A percentile compares a stretch with the other conserved stretches of the same genome.
These are phyloP conservation scores for Trichoderma polysporum DNA, from an alignment of 2,329 filamentous ascomycete genomes.

Conservation along the genomic window DNA sequence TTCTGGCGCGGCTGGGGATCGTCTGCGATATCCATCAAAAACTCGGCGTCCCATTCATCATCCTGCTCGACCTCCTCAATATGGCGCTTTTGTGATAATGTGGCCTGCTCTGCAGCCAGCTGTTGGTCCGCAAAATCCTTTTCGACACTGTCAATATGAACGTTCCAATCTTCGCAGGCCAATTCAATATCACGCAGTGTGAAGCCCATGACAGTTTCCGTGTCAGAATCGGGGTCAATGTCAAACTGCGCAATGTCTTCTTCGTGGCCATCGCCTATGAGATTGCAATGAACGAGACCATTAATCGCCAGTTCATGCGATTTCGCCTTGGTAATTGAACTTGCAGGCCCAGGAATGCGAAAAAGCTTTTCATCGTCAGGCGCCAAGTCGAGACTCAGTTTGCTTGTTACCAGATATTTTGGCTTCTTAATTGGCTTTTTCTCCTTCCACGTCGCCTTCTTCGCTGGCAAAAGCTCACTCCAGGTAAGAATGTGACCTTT, in stretches of 20 bases:
- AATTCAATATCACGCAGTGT: slow-evolving; percentile 79
- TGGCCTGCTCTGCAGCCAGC: slow-evolving; percentile 35
- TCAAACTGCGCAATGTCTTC: slow-evolving; percentile 44
- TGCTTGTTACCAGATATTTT: slow-evolving; percentile 80
- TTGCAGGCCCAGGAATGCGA: slow-evolving; percentile 64
- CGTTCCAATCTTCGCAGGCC: slow-evolving; percentile 83
- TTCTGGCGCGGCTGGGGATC: slow-evolving; percentile 54
- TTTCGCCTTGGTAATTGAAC: slow-evolving; percentile 54
- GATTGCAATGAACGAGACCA: slow-evolving; percentile 46
- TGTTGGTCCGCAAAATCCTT: slow-evolving; percentile 36
- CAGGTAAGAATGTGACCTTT: slow-evolving; percentile 74
- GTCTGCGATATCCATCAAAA: slow-evolving; percentile 50
- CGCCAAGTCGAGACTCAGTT: slow-evolving; percentile 82
- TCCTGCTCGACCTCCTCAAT: slow-evolving; percentile 45
- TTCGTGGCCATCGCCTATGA: slow-evolving; percentile 40
- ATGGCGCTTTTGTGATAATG: slow-evolving; percentile 34
- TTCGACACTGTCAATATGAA: slow-evolving; percentile 55
- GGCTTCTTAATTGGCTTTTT: slow-evolving; percentile 78
- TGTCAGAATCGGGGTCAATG: slow-evolving; percentile 52
- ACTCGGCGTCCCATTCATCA: slow-evolving; percentile 64
- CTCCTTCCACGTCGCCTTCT: slow-evolving; percentile 73
- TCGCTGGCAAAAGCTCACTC: slow-evolving; percentile 78
- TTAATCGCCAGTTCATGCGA: slow-evolving; percentile 52
- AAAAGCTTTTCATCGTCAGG: slow-evolving; percentile 86
- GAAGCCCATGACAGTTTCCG: slow-evolving; percentile 70